Evolutionary conservation across 768 basidiomycete species (phyloP).

Genomic region (Termitomyces sp.): DNA sequence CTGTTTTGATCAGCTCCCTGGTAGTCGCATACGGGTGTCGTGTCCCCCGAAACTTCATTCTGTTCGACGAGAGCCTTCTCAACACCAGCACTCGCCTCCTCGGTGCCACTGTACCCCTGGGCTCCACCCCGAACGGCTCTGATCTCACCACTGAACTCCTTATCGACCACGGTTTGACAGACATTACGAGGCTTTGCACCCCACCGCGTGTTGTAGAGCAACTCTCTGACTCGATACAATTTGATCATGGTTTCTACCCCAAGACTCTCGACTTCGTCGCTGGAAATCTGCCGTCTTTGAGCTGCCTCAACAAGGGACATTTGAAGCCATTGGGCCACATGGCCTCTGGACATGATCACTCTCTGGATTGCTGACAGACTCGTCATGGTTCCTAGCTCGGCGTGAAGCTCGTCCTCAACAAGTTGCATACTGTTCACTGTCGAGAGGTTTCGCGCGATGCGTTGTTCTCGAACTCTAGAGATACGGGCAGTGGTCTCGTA

Average conservation of each 20-base stretch:
- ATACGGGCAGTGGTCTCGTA: not conserved
- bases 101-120: not conserved
- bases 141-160: not conserved
- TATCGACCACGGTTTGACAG: not conserved
- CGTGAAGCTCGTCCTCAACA: not conserved
- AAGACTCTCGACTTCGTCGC: not conserved
- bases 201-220: not conserved
- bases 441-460: not conserved
- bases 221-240: not conserved
- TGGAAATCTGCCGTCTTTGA: not conserved
- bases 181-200: not conserved
- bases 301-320: not conserved
- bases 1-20: too few species aligned
- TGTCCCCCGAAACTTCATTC: too few species aligned
- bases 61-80: not conserved
- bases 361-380: not conserved
- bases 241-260: not conserved
- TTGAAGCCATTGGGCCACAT: not conserved
- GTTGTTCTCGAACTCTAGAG: slow-evolving; percentile 1
- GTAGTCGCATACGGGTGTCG: too few species aligned
- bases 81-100: not conserved
- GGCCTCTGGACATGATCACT: not conserved
- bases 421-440: not conserved
- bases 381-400: not conserved
- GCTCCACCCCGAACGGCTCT: not conserved